Conservation (phyloP, 495 filamentous ascomycete genomes). For the Neurospora tetraspora region DNA sequence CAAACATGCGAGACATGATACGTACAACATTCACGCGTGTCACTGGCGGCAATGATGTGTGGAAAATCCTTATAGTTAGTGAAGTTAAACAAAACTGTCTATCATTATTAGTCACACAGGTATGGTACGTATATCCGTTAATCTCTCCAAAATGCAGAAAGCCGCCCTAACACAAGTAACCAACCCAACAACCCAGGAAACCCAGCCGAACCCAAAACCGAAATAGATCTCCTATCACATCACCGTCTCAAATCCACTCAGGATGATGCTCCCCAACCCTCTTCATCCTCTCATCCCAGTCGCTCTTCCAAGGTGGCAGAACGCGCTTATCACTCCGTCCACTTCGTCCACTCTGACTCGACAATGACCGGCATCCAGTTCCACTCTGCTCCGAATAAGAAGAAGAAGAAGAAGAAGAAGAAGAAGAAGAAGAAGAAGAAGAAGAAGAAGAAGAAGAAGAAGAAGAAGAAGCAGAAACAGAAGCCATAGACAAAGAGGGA, state of each 20-base stretch:
- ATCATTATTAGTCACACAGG: neutral
- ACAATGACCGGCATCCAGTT: too few relatives aligned
- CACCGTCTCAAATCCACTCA: neutral
- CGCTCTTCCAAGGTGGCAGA: neutral
- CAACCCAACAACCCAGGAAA: neutral
- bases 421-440: neutral
- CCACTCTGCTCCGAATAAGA: neutral
- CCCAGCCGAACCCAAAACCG: neutral
- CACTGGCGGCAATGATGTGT: rapidly evolving
- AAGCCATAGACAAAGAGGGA: neutral
- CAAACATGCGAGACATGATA: too few relatives aligned
- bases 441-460: too few relatives aligned
- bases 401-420: neutral
- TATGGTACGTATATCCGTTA: neutral
- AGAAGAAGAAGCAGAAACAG: neutral
- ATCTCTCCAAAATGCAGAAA: neutral
- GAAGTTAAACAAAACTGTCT: neutral
- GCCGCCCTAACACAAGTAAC: neutral
- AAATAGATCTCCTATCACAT: neutral
- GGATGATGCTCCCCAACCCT: neutral
- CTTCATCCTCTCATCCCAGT: neutral
- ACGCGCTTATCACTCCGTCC: neutral
- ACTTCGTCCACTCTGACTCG: too few relatives aligned
- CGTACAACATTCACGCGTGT: neutral
- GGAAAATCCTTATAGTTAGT: neutral